Evolutionary conservation across 371 early-diverging fungal genomes (phyloP), one percentile per base, ranked within the genome.

Genomic region (Mortierella sp.): DNA sequence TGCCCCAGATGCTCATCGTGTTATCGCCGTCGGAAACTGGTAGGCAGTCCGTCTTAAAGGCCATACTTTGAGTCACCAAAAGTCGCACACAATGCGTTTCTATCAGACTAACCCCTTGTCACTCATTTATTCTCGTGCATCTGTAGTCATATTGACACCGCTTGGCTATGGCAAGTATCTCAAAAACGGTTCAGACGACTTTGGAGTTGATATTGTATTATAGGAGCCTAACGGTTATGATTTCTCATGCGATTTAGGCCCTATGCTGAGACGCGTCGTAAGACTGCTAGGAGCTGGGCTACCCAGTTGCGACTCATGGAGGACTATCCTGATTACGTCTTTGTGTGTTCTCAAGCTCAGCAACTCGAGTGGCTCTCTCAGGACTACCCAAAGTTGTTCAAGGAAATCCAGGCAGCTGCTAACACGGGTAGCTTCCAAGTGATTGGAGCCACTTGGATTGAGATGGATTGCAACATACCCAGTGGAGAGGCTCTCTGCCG

Each of bases 371-470:
- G 97, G 97, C 83, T 96, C 8, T 82, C 89, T 47, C 82, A 89
- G 39, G 73, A 89, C 16, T 97, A 98, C 76, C 98, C 97, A 3
- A 62, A 80, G 12, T 71, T 98, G 13, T 97, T 97, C 64, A 81
- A 89, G 38, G 85, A 89, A 49, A 88, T 98, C 26, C 81, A 91
- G 72, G 82, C 84, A 12, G 87, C 88, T 54, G 86, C 85, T 65
- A 87, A 89, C 61, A 60, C 63, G 1, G 96, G 95, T 0, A 89
- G 91, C 81, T 98, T 98, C 83, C 86, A 95, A 47, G 94, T 96
- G n/a, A 92, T 96, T 71, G 99, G 99, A 34, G 95, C 94, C 64
- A 95, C 97, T 18, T 98, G 98, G 98, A 91, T 97, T 13, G 99
- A 98, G 80, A 98, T 95, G 96, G 99, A 98, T 79, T 93, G 95